Evolutionary conservation across 2,329 filamentous ascomycete genomes (phyloP), one percentile per base, ranked within the genome.

Genomic region (Curvularia hawaiiensis): DNA sequence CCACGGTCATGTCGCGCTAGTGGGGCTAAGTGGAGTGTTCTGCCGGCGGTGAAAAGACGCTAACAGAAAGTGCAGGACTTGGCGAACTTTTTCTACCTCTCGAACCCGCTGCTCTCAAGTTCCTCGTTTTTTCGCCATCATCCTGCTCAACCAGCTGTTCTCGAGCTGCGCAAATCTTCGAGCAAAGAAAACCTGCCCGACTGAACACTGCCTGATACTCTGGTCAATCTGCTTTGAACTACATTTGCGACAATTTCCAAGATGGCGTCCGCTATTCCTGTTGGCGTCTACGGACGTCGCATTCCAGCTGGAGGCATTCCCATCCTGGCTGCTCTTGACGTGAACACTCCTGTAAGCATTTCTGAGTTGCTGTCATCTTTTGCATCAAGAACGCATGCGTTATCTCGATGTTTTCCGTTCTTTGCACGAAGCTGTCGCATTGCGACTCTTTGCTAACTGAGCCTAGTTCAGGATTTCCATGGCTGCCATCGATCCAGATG

Each of bases 401-500:
- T 18, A 18, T 33, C 22, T 33, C 50, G 12, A 22, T 39, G 24
- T 8, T 49, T 31, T 11, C 14, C 22, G 12, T n/a, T 1, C 16
- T 20, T 16, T 26, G 24, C 41, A 33, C 35, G 40, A 50, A 50
- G 39, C 46, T 31, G 41, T 54, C 52, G 56, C 56, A 59, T 57
- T 52, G 44, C 44, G 26, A 46, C 12, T 43, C 30, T 30, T 30
- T 51, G 52, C 68, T 75, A 60, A 73, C 18, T 24, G 51, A 48
- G 14, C 39, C 16, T 72, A 97, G 93, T 96, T 97, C 82, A 92
- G 92, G 77, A 92, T 99, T 75, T 98, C 93, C 72, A 99, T 99
- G 95, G 95, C 96, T 72, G 95, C 95, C 65, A 89, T 99, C 77
- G 94, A 99, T 77, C 95, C 95, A 57, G 92, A 87, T 72, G 90